Evolutionary conservation across 129 eudicot genomes (phyloP).

Genomic region (Saussurea involucrata): DNA sequence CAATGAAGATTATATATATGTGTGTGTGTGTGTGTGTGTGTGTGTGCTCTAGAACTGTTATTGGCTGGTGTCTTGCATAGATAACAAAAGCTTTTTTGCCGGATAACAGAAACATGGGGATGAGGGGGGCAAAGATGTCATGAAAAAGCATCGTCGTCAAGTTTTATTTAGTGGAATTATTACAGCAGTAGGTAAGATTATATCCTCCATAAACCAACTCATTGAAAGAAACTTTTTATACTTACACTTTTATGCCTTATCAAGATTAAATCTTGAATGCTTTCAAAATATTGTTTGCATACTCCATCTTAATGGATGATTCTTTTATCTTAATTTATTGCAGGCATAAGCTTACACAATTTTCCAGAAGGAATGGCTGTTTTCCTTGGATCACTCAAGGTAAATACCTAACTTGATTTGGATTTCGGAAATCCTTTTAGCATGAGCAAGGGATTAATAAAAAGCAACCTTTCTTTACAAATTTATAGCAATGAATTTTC

Average conservation of each 20-base stretch:
- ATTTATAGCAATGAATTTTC: neutral
- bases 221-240: neutral
- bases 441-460: neutral
- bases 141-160: constrained; percentile 99
- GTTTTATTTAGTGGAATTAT: constrained; percentile 92
- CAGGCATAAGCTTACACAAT: constrained; percentile 97
- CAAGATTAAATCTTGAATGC: neutral
- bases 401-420: constrained; percentile 15
- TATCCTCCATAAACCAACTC: neutral
- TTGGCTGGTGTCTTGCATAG: neutral
- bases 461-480: neutral
- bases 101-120: constrained; percentile 59
- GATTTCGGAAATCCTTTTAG: neutral
- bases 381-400: constrained; percentile 97
- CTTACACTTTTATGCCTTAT: neutral
- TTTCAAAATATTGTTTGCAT: neutral
- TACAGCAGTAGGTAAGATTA: constrained; percentile 81
- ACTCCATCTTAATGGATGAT: neutral
- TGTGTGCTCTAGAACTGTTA: neutral
- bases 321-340: constrained; percentile 10
- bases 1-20: neutral
- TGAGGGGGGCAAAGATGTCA: constrained; percentile 71
- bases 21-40: too few species aligned
- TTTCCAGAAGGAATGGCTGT: constrained; percentile 99
- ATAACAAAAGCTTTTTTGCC: constrained; percentile 17